Evolutionary conservation across 2,329 filamentous ascomycete species (phyloP).

Genomic region (Diaporthe sp.): DNA sequence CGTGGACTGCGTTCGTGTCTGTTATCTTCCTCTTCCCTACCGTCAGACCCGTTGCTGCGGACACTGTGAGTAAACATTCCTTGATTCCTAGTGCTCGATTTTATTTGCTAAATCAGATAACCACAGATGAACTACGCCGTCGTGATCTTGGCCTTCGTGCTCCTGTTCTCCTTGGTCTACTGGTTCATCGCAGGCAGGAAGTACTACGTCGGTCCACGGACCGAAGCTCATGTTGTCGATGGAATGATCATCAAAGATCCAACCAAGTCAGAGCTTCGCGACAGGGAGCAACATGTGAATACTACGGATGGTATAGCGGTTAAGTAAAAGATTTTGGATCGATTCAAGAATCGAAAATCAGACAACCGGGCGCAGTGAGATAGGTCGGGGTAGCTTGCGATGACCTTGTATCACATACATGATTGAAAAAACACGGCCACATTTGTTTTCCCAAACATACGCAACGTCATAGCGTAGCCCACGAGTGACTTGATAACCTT

Average conservation of each 20-base stretch:
- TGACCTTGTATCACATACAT: no score
- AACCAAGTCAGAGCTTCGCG: constrained; percentile 32
- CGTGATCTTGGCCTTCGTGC: constrained; percentile 58
- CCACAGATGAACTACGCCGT: constrained; percentile 65
- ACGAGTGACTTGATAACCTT: no score
- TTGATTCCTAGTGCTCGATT: not conserved
- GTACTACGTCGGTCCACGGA: constrained; percentile 59
- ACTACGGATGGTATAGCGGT: not conserved
- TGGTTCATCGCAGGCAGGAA: constrained; percentile 57
- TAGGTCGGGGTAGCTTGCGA: not conserved
- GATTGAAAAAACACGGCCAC: no score
- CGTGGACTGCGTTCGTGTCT: constrained; percentile 63
- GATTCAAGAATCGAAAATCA: not conserved
- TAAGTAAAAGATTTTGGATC: not conserved
- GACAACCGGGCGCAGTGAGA: not conserved
- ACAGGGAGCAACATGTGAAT: constrained; percentile 36
- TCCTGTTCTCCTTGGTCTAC: constrained; percentile 53
- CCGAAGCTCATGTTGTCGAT: constrained; percentile 41
- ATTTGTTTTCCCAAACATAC: no score
- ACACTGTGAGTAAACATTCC: constrained; percentile 48
- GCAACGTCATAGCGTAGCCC: no score
- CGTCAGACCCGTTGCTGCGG: constrained; percentile 54
- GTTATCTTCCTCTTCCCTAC: constrained; percentile 66
- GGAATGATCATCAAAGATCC: constrained; percentile 40
- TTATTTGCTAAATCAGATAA: not conserved